Conservation (phyloP, 2,329 filamentous ascomycete species). For the Claviceps cyperi region DNA sequence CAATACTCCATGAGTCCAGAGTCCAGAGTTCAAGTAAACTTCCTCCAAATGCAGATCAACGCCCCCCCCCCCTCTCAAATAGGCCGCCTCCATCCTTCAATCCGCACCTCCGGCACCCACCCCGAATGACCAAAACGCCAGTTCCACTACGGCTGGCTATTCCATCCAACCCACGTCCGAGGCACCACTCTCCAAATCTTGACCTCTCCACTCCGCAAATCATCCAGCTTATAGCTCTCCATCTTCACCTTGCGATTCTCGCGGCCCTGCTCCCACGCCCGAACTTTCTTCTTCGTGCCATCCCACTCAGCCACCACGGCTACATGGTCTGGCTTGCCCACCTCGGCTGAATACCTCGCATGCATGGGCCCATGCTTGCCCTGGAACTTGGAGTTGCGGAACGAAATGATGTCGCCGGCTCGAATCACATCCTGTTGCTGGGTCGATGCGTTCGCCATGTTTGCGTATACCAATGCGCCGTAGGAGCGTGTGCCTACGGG, state of each 20-base stretch:
- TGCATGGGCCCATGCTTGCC: constrained; percentile 93
- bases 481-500: constrained; percentile 84
- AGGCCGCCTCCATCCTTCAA: constrained; percentile 3
- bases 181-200: constrained; percentile 96
- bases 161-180: constrained; percentile 85
- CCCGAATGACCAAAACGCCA: constrained; percentile 7
- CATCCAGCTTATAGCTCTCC: constrained; percentile 88
- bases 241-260: constrained; percentile 88
- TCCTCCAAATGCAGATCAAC: not conserved
- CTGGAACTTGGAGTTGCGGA: constrained; percentile 88
- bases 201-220: constrained; percentile 84
- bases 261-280: constrained; percentile 87
- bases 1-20: too few species aligned
- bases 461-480: constrained; percentile 84
- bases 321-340: constrained; percentile 81
- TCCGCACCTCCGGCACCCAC: constrained; percentile 4
- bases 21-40: not conserved
- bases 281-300: constrained; percentile 93
- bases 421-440: constrained; percentile 87
- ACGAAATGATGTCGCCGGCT: constrained; percentile 78
- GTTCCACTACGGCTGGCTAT: constrained; percentile 38
- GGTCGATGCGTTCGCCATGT: constrained; percentile 85
- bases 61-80: not conserved
- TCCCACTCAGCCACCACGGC: constrained; percentile 93
- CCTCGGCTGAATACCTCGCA: constrained; percentile 78